Base-by-base conservation (phyloP, 164 flowering plant species). In the Magnolia changhungtana region DNA sequence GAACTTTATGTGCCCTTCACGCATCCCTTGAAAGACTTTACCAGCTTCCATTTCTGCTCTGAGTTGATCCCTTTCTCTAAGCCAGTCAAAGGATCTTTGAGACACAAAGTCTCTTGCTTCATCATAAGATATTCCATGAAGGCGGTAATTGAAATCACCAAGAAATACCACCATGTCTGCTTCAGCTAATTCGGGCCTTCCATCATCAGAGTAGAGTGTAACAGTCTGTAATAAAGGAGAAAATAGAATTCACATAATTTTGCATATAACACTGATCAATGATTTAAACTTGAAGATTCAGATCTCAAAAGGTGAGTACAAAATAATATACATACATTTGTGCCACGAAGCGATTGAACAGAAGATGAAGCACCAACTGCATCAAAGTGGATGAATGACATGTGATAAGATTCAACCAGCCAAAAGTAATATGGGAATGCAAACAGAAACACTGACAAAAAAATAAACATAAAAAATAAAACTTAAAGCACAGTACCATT, bases 81-180 rank as follows among this genome's bases (percentile, higher is more conserved):
- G 94, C 98, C 99, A 96, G 74, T 94, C 99, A 80, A 96, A 96
- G 85, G 95, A 82, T 84, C 99, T 91, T 82, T 96, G 99, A 2
- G 99, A 96, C 76, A 96, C 94, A 77, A 94, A 91, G 83, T 94
- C 98, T 83, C 96, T 87, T 14, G 98, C 98, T 84, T 96, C 98
- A 82, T 94, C 99, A 83, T 96, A 96, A 67, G 99, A 88, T 84
- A 93, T 92, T 55, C 96, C 93, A 83, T 88, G 85, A 77, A 96
- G 98, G 71, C 99, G 88, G 80, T 96, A 96, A 76, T 94, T 96
- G 73, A 96, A 93, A 78, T 96, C 99, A 49, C 99, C 99, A 72
- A 88, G 86, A 82, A 94, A 94, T 58, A 91, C 83, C 19, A 96
- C 84, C 97, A 94, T 86, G 82, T 96, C 99, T 67, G 98, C 96